Evolutionary conservation across 371 early-diverging fungal species (phyloP), one percentile per base, ranked within the genome.

Genomic region (Mortierella sp.): DNA sequence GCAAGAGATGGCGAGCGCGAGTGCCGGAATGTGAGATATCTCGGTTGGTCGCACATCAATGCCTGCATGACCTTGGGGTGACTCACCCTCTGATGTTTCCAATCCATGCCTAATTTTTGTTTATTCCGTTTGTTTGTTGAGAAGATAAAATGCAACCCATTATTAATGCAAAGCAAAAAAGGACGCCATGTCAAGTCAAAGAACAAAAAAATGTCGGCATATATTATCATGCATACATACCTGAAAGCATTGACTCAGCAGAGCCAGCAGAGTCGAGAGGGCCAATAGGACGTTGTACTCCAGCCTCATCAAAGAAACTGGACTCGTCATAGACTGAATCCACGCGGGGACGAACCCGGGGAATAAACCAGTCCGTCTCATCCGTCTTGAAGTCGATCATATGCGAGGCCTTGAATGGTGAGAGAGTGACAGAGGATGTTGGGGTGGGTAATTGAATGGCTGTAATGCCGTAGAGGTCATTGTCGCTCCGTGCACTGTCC

Each of bases 11-110:
- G 84, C 3, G 84, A 80, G 29, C 81, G 49, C 4, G 84, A 84
- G n/a, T 84, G 84, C 8, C 84, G 84, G 51, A 84, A 84, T 11
- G 76, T 78, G 70, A 84, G 73, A 56, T 84, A 84, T 14, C 81
- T 78, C 49, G 78, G 76, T 32, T 77, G 80, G 14, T 81, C 84
- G n/a, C 84, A 60, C 78, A 73, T 70, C 41, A 84, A 44, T 38
- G 81, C 81, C 49, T 84, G 84, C 74, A 78, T 80, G 12, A 80
- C 84, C 16, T 78, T 58, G 0, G 84, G 81, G 29, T 80, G 84
- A 44, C 78, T 80, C 48, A 74, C 55, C 46, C 84, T 29, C 41
- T 84, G 84, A 46, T 84, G 75, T 32, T 80, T 84, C 84, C 84
- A 84, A 46, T 49, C 73, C 4, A 80, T 74, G 16, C 72, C 78